phyloP scores from a whole-genome alignment of 2,329 filamentous ascomycete species.

The Cercospora berteroae region DNA sequence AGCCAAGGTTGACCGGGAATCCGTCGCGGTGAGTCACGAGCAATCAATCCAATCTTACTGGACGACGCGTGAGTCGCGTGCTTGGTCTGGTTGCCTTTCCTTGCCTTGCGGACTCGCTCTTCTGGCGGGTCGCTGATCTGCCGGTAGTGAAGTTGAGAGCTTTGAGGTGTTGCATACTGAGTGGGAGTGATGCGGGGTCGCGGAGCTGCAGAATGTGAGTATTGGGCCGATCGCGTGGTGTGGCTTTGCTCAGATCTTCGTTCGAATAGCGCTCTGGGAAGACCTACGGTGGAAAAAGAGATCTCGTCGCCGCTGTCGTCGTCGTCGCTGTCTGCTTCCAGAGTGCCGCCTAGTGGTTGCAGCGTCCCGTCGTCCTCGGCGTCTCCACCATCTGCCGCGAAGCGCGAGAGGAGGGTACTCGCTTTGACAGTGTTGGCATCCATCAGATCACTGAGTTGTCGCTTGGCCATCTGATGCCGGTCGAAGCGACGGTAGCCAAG shows the following conservation, averaged over 20 bases:
- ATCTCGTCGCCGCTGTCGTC: constrained; percentile 26
- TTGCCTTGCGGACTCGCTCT: constrained; percentile 6
- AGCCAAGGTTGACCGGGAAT: constrained; percentile 23
- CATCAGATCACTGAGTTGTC: constrained; percentile 69
- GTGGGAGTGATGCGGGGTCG: constrained; percentile 25
- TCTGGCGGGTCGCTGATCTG: neutral
- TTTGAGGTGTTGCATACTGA: constrained; percentile 38
- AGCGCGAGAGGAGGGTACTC: constrained; percentile 43
- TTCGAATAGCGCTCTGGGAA: constrained; percentile 15
- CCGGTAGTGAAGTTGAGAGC: constrained; percentile 38
- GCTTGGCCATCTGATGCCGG: constrained; percentile 69
- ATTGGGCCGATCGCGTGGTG: constrained; percentile 11
- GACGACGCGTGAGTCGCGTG: constrained; percentile 17
- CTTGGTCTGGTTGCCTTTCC: constrained; percentile 19
- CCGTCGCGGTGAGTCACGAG: constrained; percentile 19
- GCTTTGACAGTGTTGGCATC: constrained; percentile 66
- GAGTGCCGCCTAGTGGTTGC: constrained; percentile 1
- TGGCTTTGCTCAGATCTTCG: constrained; percentile 16
- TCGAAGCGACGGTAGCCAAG: constrained; percentile 71
- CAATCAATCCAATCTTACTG: constrained; percentile 20
- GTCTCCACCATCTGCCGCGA: constrained; percentile 13
- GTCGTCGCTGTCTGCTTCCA: constrained; percentile 25
- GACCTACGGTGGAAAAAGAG: constrained; percentile 25
- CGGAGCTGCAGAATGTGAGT: constrained; percentile 26
- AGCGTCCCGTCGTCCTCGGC: constrained; percentile 9